Base-by-base conservation (phyloP, 2,329 filamentous ascomycete genomes). In the Colletotrichum costaricense region DNA sequence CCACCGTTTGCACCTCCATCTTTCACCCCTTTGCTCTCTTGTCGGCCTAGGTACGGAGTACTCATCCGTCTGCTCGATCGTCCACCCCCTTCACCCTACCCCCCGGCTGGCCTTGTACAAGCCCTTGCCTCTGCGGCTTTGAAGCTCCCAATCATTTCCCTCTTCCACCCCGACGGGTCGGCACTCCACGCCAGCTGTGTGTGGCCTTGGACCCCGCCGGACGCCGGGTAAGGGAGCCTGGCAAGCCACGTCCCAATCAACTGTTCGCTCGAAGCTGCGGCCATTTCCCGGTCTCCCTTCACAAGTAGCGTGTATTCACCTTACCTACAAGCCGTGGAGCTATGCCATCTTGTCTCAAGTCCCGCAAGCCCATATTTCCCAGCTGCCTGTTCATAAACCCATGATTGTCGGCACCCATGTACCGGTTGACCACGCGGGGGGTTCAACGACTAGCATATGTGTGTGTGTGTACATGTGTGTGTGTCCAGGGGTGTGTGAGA, bases 81-180 rank as follows among this genome's bases (percentile, higher is more conserved):
- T 69, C 24, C 57, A 22, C 49, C 49, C 71, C 49, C 63, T 49
- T 49, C 42, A 26, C 72, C 54, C 57, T 46, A 42, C 26, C 66
- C 58, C 59, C 26, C 28, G 66, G 63, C 54, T 42, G 35, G 49
- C 35, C 71, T 59, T 70, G 60, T 66, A 71, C 28, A 49, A 22
- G 62, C 62, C 60, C 69, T 68, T 54, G 63, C 67, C 63, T 74
- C 42, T 74, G 68, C 63, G 63, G 68, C 63, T 49, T 68, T 68
- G 63, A 58, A 72, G 63, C 69, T 68, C 63, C 69, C 69, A 74
- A 74, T 74, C 72, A 74, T 68, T 56, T 68, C 69, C 69, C 72
- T 72, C 63, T 68, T 63, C 72, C 72, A 74, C 63, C 68, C 49
- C 58, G 63, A 74, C 72, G 72, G 72, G 72, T 74, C 72, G 72